Evolutionary conservation across 768 basidiomycete species (phyloP).

Genomic region (Calvatia gigantea): DNA sequence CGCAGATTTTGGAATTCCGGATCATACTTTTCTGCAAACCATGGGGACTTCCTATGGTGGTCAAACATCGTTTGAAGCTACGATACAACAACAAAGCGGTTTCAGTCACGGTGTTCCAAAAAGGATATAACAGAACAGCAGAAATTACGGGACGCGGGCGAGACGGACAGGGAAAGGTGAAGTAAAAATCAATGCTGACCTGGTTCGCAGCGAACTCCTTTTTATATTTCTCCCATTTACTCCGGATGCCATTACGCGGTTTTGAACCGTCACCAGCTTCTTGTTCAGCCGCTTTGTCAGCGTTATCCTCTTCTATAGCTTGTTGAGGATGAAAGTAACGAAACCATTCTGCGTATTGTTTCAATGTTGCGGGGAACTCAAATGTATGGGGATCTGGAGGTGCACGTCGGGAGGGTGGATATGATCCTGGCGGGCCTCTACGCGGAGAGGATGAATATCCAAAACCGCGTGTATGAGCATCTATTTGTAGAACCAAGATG

Average conservation of each 20-base stretch:
- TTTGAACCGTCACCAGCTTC: conserved; percentile 80
- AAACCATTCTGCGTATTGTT: conserved; percentile 89
- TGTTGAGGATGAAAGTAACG: conserved; percentile 71
- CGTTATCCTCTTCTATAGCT: conserved; percentile 77
- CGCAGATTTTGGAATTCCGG: conserved; percentile 74
- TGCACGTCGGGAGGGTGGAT: conserved; percentile 51
- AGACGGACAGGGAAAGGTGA: conserved; percentile 19
- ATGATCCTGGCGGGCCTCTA: conserved; percentile 40
- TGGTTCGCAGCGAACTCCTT: conserved; percentile 85
- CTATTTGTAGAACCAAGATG: conserved; percentile 29
- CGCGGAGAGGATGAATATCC: conserved; percentile 66
- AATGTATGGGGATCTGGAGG: conserved; percentile 80
- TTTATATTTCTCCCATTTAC: conserved; percentile 91
- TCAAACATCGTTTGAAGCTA: conserved; percentile 97
- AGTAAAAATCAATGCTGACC: conserved; percentile 52
- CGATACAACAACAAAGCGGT: conserved; percentile 33
- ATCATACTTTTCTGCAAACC: conserved; percentile 97
- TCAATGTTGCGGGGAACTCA: conserved; percentile 77
- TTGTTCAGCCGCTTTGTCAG: conserved; percentile 81
- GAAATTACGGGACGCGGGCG: conserved; percentile 18
- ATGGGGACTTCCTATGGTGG: conserved; percentile 91
- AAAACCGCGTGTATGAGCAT: conserved; percentile 62
- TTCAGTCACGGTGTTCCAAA: conserved; percentile 26
- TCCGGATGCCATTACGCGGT: conserved; percentile 79
- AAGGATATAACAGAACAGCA: conserved; percentile 18